A percentile compares a stretch with the other conserved stretches of the same genome.
phyloP scores from a whole-genome alignment of 352 stramenopile genomes.

The Phytopythium aichiense region DNA sequence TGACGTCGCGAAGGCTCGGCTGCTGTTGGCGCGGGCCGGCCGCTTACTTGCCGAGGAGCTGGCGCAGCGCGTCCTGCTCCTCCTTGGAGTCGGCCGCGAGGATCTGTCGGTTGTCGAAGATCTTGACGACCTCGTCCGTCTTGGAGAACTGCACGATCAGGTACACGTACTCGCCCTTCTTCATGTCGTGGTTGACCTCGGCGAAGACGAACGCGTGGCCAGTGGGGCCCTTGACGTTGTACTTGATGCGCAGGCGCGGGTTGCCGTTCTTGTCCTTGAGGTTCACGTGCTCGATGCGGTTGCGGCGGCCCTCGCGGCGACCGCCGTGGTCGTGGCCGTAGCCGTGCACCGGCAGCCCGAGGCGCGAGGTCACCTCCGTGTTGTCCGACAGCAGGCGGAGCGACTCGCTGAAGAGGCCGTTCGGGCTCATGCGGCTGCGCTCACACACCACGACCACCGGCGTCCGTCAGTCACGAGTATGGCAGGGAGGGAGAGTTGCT shows the following conservation, averaged over 20 bases:
- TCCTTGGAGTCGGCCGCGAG: slow-evolving; percentile 67
- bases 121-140: slow-evolving; percentile 86
- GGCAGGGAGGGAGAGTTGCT: neutral
- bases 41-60: slow-evolving; percentile 61
- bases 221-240: slow-evolving; percentile 93
- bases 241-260: slow-evolving; percentile 86
- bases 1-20: neutral
- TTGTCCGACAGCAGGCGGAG: slow-evolving; percentile 71
- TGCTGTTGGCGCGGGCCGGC: neutral
- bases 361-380: slow-evolving; percentile 79
- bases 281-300: slow-evolving; percentile 95
- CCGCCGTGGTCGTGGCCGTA: slow-evolving; percentile 93
- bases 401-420: slow-evolving; percentile 77
- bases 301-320: slow-evolving; percentile 91
- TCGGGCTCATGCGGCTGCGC: slow-evolving; percentile 76
- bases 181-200: slow-evolving; percentile 91
- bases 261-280: slow-evolving; percentile 88
- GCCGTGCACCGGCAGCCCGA: slow-evolving; percentile 89
- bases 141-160: slow-evolving; percentile 93
- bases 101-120: slow-evolving; percentile 92
- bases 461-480: neutral
- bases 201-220: slow-evolving; percentile 90
- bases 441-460: slow-evolving; percentile 7
- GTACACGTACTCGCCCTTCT: slow-evolving; percentile 94
- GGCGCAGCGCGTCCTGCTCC: slow-evolving; percentile 72